Percentiles rank a stretch among this genome's conserved stretches.
phyloP scores from a whole-genome alignment of 2,329 filamentous ascomycete genomes.

The Orbilia brochopaga region DNA sequence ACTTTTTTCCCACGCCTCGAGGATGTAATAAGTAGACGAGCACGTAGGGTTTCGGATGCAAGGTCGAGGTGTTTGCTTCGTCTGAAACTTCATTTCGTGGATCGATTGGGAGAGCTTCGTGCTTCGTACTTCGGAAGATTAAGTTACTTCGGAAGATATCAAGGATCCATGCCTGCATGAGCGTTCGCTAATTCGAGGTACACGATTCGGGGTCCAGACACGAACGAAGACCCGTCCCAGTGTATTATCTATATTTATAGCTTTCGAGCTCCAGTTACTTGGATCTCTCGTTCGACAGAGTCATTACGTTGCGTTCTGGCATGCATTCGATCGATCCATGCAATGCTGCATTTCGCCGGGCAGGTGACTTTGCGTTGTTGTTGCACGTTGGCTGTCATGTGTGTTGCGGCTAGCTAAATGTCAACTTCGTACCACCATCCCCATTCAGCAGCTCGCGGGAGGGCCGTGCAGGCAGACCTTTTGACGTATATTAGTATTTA shows the following conservation, averaged over 20 bases:
- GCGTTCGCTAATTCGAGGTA: neutral
- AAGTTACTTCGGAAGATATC: neutral
- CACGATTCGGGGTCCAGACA: too few species aligned
- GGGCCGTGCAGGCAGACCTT: too few species aligned
- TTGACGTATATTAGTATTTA: too few species aligned
- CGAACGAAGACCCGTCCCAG: too few species aligned
- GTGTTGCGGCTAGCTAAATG: neutral
- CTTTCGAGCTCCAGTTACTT: too few species aligned
- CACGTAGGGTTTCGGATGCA: constrained; percentile 4
- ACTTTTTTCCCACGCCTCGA: constrained; percentile 1
- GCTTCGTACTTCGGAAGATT: neutral
- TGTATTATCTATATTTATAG: neutral
- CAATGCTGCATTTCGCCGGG: too few species aligned
- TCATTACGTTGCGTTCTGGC: too few species aligned
- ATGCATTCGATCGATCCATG: too few species aligned
- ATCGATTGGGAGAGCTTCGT: neutral
- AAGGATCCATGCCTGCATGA: neutral
- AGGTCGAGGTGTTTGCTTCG: neutral
- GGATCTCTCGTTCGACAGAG: too few species aligned
- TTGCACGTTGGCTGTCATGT: neutral
- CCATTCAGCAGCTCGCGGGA: neutral
- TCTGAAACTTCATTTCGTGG: constrained; percentile 2
- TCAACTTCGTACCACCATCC: constrained; percentile 3
- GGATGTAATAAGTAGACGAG: neutral
- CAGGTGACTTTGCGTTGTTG: neutral